These are phyloP conservation scores for Iberis pinnata DNA, from an alignment of 345 rosid genomes.

Conservation along the genomic window DNA sequence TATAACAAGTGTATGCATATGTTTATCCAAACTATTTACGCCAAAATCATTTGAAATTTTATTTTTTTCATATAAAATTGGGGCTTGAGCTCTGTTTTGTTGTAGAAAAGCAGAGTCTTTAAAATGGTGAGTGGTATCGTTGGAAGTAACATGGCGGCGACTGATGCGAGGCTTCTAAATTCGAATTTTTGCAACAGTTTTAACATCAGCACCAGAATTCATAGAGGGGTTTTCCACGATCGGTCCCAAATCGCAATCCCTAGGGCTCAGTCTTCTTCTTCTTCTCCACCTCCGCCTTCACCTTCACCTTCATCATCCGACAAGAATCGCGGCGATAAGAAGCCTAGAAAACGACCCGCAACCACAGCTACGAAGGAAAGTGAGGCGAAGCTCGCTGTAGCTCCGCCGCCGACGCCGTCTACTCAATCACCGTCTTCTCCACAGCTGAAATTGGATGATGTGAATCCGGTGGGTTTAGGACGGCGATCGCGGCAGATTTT, in stretches of 20 bases:
- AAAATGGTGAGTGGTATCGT: slow-evolving; percentile 26
- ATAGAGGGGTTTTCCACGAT: slow-evolving; percentile 20
- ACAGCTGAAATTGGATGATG: slow-evolving; percentile 61
- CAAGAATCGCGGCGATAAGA: slow-evolving; percentile 24
- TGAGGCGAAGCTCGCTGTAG: slow-evolving; percentile 13
- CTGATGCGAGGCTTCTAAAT: slow-evolving; percentile 29
- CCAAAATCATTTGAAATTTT: not conserved
- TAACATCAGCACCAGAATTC: slow-evolving; percentile 27
- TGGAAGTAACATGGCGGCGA: slow-evolving; percentile 31
- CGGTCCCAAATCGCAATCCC: slow-evolving; percentile 30
- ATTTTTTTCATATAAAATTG: not conserved
- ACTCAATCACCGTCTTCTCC: slow-evolving; percentile 24
- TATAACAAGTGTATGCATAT: slow-evolving; percentile 10
- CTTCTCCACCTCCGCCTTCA: slow-evolving; percentile 22
- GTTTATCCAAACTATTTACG: slow-evolving; percentile 14
- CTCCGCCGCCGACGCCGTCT: slow-evolving; percentile 14
- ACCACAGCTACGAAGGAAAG: slow-evolving; percentile 23
- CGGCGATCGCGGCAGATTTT: slow-evolving; percentile 81
- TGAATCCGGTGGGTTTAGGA: slow-evolving; percentile 85
- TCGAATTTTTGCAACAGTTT: slow-evolving; percentile 30
- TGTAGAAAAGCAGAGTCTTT: slow-evolving; percentile 7
- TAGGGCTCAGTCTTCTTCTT: slow-evolving; percentile 35
- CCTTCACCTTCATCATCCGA: slow-evolving; percentile 26
- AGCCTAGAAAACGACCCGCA: slow-evolving; percentile 11
- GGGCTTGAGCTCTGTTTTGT: slow-evolving; percentile 19